These are phyloP conservation scores for Ilyonectria sp. DNA, from an alignment of 2,329 filamentous ascomycete species.

Conservation along the genomic window DNA sequence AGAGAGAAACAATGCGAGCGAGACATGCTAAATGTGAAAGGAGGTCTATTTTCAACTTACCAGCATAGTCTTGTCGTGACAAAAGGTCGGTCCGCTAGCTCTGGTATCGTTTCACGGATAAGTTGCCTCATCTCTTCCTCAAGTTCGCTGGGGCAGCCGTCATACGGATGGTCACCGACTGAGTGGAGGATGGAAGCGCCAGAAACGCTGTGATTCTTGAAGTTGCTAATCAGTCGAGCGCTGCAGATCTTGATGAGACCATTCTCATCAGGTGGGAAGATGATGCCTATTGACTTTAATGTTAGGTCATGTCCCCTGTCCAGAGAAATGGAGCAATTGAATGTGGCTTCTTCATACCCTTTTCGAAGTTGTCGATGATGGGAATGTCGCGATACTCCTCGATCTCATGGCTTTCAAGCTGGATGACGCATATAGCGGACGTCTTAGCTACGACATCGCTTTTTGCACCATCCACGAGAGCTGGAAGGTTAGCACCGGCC, in stretches of 20 bases:
- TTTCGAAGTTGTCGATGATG: conserved; percentile 51
- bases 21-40: too few relatives aligned
- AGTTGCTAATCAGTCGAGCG: conserved; percentile 67
- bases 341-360: conserved; percentile 29
- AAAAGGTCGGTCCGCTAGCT: conserved; percentile 62
- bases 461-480: conserved; percentile 71
- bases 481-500: conserved; percentile 76
- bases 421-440: conserved; percentile 75
- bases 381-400: conserved; percentile 61
- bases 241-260: conserved; percentile 68
- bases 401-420: conserved; percentile 72
- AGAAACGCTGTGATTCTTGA: conserved; percentile 52
- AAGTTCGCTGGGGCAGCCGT: conserved; percentile 63
- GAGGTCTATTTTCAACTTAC: conserved; percentile 56
- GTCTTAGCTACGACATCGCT: conserved; percentile 75
- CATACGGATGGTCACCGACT: conserved; percentile 40
- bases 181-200: conserved; percentile 40
- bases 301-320: conserved; percentile 16
- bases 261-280: conserved; percentile 67
- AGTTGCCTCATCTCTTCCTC: conserved; percentile 67
- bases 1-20: too few relatives aligned
- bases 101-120: conserved; percentile 54
- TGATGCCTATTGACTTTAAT: conserved; percentile 57
- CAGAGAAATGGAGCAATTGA: too few relatives aligned
- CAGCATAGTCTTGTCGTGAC: conserved; percentile 56